These are phyloP conservation scores for Colletotrichum endophyticum DNA, from an alignment of 2,329 filamentous ascomycete genomes.

Conservation along the genomic window DNA sequence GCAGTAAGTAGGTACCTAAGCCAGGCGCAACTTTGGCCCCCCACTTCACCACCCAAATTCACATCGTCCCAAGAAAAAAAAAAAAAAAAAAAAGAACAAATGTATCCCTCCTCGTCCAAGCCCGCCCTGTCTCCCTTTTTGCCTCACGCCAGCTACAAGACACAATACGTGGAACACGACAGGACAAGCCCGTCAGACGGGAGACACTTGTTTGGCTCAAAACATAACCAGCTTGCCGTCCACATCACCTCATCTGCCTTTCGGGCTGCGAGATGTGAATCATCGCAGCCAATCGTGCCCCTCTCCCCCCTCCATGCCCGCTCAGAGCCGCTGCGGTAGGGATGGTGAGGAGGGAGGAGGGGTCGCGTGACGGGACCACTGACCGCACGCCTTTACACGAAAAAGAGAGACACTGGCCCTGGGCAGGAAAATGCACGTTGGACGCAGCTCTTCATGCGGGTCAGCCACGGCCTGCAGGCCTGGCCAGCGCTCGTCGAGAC, in stretches of 20 bases:
- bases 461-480: not conserved
- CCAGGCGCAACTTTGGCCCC: not conserved
- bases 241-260: not conserved
- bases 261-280: not conserved
- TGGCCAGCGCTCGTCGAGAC: not conserved
- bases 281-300: not conserved
- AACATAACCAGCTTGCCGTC: not conserved
- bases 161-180: not conserved
- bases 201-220: not conserved
- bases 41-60: not conserved
- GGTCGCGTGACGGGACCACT: constrained; percentile 7
- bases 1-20: not conserved
- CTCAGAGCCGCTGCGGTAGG: not conserved
- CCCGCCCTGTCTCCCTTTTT: not conserved
- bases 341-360: not conserved
- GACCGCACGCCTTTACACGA: not conserved
- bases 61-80: not conserved
- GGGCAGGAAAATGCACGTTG: not conserved
- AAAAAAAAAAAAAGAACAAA: not conserved
- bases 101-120: not conserved
- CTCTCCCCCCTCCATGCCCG: not conserved
- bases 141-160: not conserved
- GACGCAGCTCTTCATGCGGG: constrained; percentile 10
- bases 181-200: not conserved
- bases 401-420: not conserved